These are phyloP conservation scores for Candida cerambycidarum DNA, from an alignment of 805 yeast genomes.

Conservation along the genomic window DNA sequence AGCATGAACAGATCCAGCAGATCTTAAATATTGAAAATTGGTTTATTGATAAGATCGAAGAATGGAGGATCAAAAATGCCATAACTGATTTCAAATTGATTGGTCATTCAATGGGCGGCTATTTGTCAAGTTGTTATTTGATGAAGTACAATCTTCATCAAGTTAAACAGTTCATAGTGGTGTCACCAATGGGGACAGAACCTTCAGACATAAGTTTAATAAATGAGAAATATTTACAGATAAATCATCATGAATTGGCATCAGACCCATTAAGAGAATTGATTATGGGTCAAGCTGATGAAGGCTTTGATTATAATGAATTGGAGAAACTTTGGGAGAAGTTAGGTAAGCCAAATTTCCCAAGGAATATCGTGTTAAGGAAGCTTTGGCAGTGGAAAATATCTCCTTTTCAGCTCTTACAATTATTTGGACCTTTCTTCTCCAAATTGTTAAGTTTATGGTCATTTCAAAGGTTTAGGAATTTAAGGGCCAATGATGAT, in stretches of 20 bases:
- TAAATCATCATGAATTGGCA: constrained; percentile 33
- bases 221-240: constrained; percentile 28
- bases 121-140: constrained; percentile 38
- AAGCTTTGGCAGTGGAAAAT: constrained; percentile 38
- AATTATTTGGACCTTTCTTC: constrained; percentile 38
- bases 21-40: constrained; percentile 36
- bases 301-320: constrained; percentile 14
- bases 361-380: constrained; percentile 28
- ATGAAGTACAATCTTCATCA: constrained; percentile 34
- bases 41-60: constrained; percentile 41
- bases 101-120: constrained; percentile 46
- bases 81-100: constrained; percentile 30
- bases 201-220: constrained; percentile 35
- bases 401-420: constrained; percentile 41
- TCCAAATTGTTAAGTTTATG: constrained; percentile 41
- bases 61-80: constrained; percentile 29
- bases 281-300: constrained; percentile 15
- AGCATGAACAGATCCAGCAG: constrained; percentile 28
- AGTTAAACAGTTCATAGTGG: constrained; percentile 27
- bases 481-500: constrained; percentile 21
- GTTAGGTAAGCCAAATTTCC: constrained; percentile 40
- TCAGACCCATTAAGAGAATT: constrained; percentile 39
- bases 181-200: constrained; percentile 48
- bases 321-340: constrained; percentile 28
- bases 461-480: constrained; percentile 40